Percentiles rank a stretch among this genome's conserved stretches.
These are phyloP conservation scores for Phialophora macrospora DNA, from an alignment of 2,329 filamentous ascomycete species.

Conservation along the genomic window DNA sequence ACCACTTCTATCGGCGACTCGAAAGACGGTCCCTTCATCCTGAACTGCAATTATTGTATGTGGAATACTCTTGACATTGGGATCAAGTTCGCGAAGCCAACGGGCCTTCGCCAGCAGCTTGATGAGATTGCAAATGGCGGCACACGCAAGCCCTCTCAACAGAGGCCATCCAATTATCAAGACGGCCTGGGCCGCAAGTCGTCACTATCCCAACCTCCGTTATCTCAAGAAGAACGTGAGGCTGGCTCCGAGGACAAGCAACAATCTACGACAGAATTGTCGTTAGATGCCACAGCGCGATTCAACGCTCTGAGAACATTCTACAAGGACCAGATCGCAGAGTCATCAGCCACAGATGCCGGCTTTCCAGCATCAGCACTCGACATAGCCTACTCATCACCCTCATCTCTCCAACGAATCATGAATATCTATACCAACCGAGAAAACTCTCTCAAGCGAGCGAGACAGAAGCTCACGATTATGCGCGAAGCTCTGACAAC, in stretches of 20 bases:
- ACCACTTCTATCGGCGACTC: slow-evolving; percentile 61
- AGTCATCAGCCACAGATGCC: slow-evolving; percentile 57
- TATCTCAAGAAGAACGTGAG: slow-evolving; percentile 34
- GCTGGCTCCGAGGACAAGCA: slow-evolving; percentile 42
- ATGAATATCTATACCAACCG: slow-evolving; percentile 82
- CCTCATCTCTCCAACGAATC: slow-evolving; percentile 80
- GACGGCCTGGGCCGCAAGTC: slow-evolving; percentile 30
- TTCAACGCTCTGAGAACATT: slow-evolving; percentile 74
- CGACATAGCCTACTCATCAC: slow-evolving; percentile 64
- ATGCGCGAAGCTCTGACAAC: slow-evolving; percentile 79
- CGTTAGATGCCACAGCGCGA: slow-evolving; percentile 68
- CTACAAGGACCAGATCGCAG: slow-evolving; percentile 77
- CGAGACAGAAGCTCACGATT: slow-evolving; percentile 68
- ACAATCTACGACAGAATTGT: slow-evolving; percentile 46
- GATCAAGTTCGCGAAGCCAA: slow-evolving; percentile 86
- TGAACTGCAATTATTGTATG: slow-evolving; percentile 87
- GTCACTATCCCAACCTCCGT: slow-evolving; percentile 28
- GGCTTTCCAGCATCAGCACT: slow-evolving; percentile 57
- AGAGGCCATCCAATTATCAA: slow-evolving; percentile 26
- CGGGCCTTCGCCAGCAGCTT: slow-evolving; percentile 81
- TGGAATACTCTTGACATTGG: slow-evolving; percentile 91
- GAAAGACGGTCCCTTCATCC: slow-evolving; percentile 68
- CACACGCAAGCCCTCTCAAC: slow-evolving; percentile 30
- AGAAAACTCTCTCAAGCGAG: slow-evolving; percentile 62
- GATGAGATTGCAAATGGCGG: slow-evolving; percentile 65